Conservation (phyloP, 1,139 yeast species). For the Lodderomyces margitis region DNA sequence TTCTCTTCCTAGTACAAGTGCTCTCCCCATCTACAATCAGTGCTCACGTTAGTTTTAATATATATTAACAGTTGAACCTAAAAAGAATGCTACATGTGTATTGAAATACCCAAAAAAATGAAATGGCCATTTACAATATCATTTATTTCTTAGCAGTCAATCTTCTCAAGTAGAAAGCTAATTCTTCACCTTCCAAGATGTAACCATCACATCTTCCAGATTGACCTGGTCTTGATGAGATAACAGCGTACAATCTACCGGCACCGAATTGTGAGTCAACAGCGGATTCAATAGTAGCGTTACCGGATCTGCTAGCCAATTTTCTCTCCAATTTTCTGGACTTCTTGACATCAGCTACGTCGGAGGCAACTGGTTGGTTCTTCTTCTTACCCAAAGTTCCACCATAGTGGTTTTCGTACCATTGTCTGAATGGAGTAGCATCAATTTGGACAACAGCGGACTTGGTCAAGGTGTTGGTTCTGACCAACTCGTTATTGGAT, state of each 20-base stretch:
- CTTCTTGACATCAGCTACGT: constrained; percentile 57
- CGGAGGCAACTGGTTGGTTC: constrained; percentile 32
- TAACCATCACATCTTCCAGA: constrained; percentile 99
- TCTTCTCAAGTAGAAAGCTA: constrained; percentile 99
- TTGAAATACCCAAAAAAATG: neutral
- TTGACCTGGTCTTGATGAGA: constrained; percentile 99
- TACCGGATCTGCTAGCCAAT: constrained; percentile 86
- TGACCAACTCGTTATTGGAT: constrained; percentile 98
- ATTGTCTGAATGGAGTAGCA: constrained; percentile 99
- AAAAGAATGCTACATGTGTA: constrained; percentile 6
- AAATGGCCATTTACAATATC: constrained; percentile 6
- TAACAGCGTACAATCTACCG: constrained; percentile 98
- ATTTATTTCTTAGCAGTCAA: constrained; percentile 96
- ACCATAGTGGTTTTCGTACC: constrained; percentile 99
- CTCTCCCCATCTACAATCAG: neutral
- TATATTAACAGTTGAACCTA: constrained; percentile 6
- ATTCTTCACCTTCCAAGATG: constrained; percentile 99
- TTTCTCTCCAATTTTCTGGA: constrained; percentile 88
- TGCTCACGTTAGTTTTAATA: constrained; percentile 1
- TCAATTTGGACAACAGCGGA: constrained; percentile 98
- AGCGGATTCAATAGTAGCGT: constrained; percentile 83
- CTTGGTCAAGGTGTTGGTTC: constrained; percentile 99
- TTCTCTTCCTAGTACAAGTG: no score
- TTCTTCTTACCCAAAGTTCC: constrained; percentile 84
- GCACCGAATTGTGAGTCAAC: constrained; percentile 96